Base-by-base conservation (phyloP, 2,329 filamentous ascomycete species). In the Byssothecium circinans region DNA sequence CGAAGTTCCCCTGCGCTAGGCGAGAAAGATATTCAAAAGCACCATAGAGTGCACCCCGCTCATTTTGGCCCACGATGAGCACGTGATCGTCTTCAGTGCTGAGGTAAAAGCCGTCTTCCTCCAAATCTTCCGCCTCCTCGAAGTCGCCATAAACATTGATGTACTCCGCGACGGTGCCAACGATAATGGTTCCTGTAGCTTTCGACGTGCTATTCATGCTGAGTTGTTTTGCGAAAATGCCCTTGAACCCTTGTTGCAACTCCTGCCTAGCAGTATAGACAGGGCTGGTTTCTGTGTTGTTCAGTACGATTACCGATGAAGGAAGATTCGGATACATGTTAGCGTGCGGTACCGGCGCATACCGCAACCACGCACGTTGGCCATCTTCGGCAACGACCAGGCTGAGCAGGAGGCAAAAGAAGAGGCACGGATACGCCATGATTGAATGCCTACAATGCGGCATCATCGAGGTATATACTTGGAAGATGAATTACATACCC, bases 21-120 rank as follows among this genome's bases (percentile, higher is more conserved):
- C 80, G 76, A 1, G 81, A 84, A 8, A 89, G 75, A 53, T 87
- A 88, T 52, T 86, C 80, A 57, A 87, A 88, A 4, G 85, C 76
- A 6, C 86, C 86, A 56, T 88, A 88, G 1, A 89, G 75, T 4
- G 83, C 81, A 11, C 84, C 86, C 0, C 84, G 79, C 59, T 87
- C 82, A 56, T 86, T 87, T 50, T 82, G 75, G 0, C 84, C 84
- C 1, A 87, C 61, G 41, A 88, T 87, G 29, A 78, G 71, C 18
- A 86, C 77, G 0, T 67, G 68, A 1, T 69, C 57, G 8, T 70
- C 73, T 4, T 70, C 70, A 4, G 73, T 79, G 53, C 70, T 77
- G 23, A 88, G 74, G 73, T 78, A 85, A 66, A 82, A 88, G 2
- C 85, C 85, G 57, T 85, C 83, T 11, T 77, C 73, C 25, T 74